Conservation (phyloP, 2,329 filamentous ascomycete genomes). For the Aaosphaeria arxii region DNA sequence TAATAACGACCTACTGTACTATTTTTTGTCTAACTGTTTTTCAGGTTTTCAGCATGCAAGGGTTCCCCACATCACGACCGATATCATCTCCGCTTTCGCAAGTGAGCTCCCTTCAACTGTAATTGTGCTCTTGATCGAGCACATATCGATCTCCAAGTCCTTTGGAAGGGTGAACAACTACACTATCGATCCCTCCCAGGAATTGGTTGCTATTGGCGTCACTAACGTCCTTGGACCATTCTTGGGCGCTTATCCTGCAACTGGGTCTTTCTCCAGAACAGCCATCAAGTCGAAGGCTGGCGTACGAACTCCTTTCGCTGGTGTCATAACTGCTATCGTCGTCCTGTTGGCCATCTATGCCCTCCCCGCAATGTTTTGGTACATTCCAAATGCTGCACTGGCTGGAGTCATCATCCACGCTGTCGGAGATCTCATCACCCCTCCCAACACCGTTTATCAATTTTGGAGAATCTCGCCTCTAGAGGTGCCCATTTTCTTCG, state of each 20-base stretch:
- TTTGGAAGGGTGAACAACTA: slow-evolving; percentile 97
- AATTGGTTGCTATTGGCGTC: slow-evolving; percentile 89
- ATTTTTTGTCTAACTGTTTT: slow-evolving; percentile 3
- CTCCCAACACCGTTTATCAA: slow-evolving; percentile 86
- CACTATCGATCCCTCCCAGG: slow-evolving; percentile 90
- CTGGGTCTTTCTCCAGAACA: slow-evolving; percentile 92
- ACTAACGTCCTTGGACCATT: slow-evolving; percentile 89
- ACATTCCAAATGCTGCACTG: slow-evolving; percentile 79
- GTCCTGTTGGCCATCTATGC: slow-evolving; percentile 90
- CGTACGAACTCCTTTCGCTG: slow-evolving; percentile 85
- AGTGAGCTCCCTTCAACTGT: slow-evolving; percentile 78
- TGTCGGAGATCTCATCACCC: slow-evolving; percentile 86
- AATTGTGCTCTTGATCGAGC: slow-evolving; percentile 92
- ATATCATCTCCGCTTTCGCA: slow-evolving; percentile 66
- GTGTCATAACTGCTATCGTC: slow-evolving; percentile 80
- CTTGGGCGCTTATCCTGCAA: slow-evolving; percentile 85
- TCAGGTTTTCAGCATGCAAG: slow-evolving; percentile 69
- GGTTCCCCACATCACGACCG: slow-evolving; percentile 65
- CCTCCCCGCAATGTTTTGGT: slow-evolving; percentile 85
- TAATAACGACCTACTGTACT: neutral
- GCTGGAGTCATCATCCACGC: slow-evolving; percentile 94
- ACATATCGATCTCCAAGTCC: slow-evolving; percentile 95
- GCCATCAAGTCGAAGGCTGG: slow-evolving; percentile 97
- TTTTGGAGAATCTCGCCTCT: slow-evolving; percentile 93
- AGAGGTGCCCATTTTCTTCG: slow-evolving; percentile 89